Evolutionary conservation across 2,329 filamentous ascomycete species (phyloP), one percentile per base, ranked within the genome.

Genomic region (Sporothrix euskadiensis): DNA sequence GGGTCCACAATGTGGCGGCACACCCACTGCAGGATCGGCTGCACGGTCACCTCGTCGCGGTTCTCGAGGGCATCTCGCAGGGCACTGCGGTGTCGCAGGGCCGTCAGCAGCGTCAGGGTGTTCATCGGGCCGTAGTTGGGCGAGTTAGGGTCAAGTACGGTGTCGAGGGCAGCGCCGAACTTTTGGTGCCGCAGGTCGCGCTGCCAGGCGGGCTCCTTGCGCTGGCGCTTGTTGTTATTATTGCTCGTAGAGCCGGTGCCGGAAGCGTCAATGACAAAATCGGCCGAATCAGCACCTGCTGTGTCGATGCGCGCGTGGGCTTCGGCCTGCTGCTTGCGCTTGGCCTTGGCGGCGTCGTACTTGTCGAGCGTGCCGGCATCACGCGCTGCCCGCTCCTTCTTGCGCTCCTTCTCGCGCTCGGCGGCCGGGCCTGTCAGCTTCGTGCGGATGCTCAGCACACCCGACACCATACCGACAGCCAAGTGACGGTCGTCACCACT

Each of bases 401-500:
- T 72, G 39, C 74, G 73, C 30, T 76, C 73, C 16, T 44, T 71
- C 1, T 74, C 73, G 54, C 74, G 73, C 69, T 75, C 73, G 8
- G 75, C 76, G 1, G 73, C 74, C 10, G 59, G 39, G n/a, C 76
- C 76, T 5, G 76, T 75, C 39, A 77, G 74, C 26, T 77, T 76
- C 16, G 77, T 78, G 59, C 73, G 73, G 71, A 78, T 74, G 74
- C 76, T 78, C 61, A 99, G 86, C n/a, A 97, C 88, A 63, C 96
- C 96, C 1, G 93, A 97, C 79, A 96, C 91, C 90, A 98, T 95
- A 81, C 95, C 96, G 1, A 99, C 96, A 4, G 92, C 94, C 71
- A 99, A 88, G 82, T 99, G 96, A 77, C 94, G 94, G 83, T 99
- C 96, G 78, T 94, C 92, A 69, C 88, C 87, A 71, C 88, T 88